phyloP scores from a whole-genome alignment of 1,284 basidiomycete genomes.

The Entoloma clypeatum region DNA sequence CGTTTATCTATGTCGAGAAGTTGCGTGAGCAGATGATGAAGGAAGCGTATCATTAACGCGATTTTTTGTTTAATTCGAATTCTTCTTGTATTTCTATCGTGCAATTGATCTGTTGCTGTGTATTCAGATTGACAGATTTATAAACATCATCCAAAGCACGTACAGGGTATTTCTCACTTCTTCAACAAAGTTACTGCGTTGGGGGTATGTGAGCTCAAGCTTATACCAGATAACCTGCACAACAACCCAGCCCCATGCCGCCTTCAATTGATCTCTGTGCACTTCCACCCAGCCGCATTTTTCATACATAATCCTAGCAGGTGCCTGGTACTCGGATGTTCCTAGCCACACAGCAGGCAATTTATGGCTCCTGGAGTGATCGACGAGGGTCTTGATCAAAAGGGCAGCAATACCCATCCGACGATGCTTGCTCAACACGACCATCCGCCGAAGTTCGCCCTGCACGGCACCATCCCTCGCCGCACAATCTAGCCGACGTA shows the following conservation, averaged over 20 bases:
- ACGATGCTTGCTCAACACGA: slow-evolving; percentile 22
- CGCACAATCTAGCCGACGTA: slow-evolving; percentile 12
- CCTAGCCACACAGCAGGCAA: slow-evolving; percentile 16
- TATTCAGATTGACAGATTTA: too few species aligned
- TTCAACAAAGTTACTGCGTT: too few species aligned
- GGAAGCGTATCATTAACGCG: too few species aligned
- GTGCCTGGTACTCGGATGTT: slow-evolving; percentile 19
- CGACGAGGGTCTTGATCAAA: slow-evolving; percentile 19
- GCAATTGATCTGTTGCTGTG: too few species aligned
- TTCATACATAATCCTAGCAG: slow-evolving; percentile 22
- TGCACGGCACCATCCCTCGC: slow-evolving; percentile 9
- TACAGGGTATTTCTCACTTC: too few species aligned
- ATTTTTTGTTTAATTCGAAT: too few species aligned
- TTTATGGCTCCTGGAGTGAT: slow-evolving; percentile 15
- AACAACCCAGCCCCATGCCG: too few species aligned
- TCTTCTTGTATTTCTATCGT: too few species aligned
- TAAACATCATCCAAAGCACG: too few species aligned
- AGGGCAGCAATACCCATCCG: slow-evolving; percentile 20
- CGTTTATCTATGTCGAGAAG: slow-evolving; percentile 9
- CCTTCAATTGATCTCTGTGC: not conserved
- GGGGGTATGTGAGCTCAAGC: too few species aligned
- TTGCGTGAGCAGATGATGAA: slow-evolving; percentile 3
- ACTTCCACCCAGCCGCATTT: slow-evolving; percentile 19
- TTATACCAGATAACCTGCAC: too few species aligned
- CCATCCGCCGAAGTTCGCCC: slow-evolving; percentile 23